A percentile compares a stretch with the other conserved stretches of the same genome.
phyloP scores from a whole-genome alignment of 495 filamentous ascomycete species.

The Aspergillus egyptiacus region DNA sequence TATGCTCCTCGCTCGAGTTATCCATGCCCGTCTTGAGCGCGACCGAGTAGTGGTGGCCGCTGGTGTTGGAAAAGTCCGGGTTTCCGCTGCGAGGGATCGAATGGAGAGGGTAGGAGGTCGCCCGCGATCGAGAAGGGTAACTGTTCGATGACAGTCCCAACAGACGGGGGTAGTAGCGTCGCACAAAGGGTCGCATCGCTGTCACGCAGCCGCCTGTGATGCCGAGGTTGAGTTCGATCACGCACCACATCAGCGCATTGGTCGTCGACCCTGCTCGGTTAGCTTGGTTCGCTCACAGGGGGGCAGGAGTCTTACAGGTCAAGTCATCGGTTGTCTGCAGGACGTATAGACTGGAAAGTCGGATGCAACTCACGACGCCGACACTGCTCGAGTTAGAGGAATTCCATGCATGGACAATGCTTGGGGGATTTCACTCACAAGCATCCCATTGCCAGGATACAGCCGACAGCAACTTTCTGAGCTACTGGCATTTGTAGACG shows the following conservation, averaged over 20 bases:
- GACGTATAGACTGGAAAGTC: slow-evolving; percentile 21
- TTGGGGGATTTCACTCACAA: slow-evolving; percentile 20
- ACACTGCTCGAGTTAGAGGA: slow-evolving; percentile 19
- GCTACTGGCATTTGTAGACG: slow-evolving; percentile 29
- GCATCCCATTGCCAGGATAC: slow-evolving; percentile 27
- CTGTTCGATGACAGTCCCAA: slow-evolving; percentile 25
- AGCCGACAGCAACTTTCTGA: slow-evolving; percentile 26
- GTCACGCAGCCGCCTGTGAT: slow-evolving; percentile 33
- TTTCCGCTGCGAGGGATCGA: slow-evolving; percentile 21
- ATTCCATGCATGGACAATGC: neutral
- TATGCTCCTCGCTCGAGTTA: slow-evolving; percentile 28
- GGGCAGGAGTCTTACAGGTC: slow-evolving; percentile 21
- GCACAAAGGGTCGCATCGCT: slow-evolving; percentile 29
- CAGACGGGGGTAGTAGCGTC: slow-evolving; percentile 29
- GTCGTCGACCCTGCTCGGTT: slow-evolving; percentile 23
- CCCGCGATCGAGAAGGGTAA: slow-evolving; percentile 15
- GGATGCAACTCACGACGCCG: slow-evolving; percentile 32
- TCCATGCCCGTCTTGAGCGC: slow-evolving; percentile 11
- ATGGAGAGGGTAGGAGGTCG: slow-evolving; percentile 22
- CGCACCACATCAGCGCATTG: slow-evolving; percentile 28
- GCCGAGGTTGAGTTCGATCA: slow-evolving; percentile 32
- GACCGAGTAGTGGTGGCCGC: slow-evolving; percentile 8
- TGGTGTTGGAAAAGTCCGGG: slow-evolving; percentile 20
- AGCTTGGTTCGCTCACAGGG: neutral
- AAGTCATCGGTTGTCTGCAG: slow-evolving; percentile 23